Conservation (phyloP, 495 filamentous ascomycete genomes). For the Lasiosphaeris hirsuta region DNA sequence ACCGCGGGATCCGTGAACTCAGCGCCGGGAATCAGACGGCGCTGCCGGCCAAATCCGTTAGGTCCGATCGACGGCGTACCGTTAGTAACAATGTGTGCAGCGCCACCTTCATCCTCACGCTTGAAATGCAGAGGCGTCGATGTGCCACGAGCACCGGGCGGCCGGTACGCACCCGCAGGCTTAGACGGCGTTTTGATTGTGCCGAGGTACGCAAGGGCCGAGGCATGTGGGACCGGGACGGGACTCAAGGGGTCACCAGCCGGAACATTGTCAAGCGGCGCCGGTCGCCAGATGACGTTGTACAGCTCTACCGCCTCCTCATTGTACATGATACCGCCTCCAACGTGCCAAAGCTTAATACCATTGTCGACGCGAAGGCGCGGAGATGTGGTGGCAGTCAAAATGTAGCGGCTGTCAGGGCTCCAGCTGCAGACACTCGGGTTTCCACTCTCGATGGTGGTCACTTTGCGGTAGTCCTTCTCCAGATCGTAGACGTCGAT, state of each 20-base stretch:
- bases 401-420: conserved; percentile 88
- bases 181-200: conserved; percentile 90
- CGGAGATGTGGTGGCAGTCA: conserved; percentile 95
- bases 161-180: conserved; percentile 90
- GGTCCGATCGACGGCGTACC: conserved; percentile 62
- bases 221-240: conserved; percentile 76
- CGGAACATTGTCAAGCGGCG: conserved; percentile 56
- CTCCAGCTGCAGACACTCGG: conserved; percentile 95
- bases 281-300: conserved; percentile 85
- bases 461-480: conserved; percentile 84
- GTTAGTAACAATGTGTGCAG: conserved; percentile 77
- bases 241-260: conserved; percentile 71
- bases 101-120: conserved; percentile 94
- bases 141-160: conserved; percentile 89
- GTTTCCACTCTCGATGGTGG: conserved; percentile 93
- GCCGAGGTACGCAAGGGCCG: conserved; percentile 76
- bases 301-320: conserved; percentile 93
- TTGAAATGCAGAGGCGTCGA: conserved; percentile 91
- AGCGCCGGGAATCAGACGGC: conserved; percentile 53
- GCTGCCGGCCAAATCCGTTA: conserved; percentile 75
- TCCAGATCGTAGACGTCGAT: conserved; percentile 97
- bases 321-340: conserved; percentile 87
- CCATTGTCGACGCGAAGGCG: conserved; percentile 95
- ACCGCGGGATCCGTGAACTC: conserved; percentile 50
- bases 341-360: conserved; percentile 90